Base-by-base conservation (phyloP, 2,329 filamentous ascomycete species). In the Alternaria sp. region DNA sequence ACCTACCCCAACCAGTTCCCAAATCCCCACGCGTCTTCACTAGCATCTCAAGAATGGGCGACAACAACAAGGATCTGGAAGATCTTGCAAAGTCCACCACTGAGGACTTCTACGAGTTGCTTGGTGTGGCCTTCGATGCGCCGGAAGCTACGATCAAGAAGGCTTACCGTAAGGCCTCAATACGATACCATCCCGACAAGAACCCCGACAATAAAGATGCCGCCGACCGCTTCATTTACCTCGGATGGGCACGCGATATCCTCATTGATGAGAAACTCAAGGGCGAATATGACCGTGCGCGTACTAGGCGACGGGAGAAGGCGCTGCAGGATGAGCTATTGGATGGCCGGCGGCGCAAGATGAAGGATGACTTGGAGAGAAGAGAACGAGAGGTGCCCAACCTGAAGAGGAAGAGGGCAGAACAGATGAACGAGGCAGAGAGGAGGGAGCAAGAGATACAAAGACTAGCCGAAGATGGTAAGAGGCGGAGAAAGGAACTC, bases 181-280 rank as follows among this genome's bases (percentile, higher is more conserved):
- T 97, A n/a, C 93, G 92, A 74, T 93, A 94, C 82, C 94, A 98
- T 78, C 94, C 94, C 1, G 94, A 98, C 85, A 97, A 97, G 81
- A 89, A 94, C 57, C 87, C 87, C 54, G 76, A 78, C 67, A 76
- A 82, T 60, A 79, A 81, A 5, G 81, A 81, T 70, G 92, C 95
- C 68, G 85, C 92, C 46, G 89, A 90, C 57, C 92, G 91, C 73
- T 98, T 96, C 83, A 92, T 97, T 78, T 84, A 91, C 1, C 89
- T 97, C 59, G 91, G 93, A 74, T 91, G 91, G 63, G 94, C 93
- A n/a, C 89, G 92, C 75, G 93, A 96, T 79, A 87, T 97, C 2
- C 87, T 98, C 3, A 86, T 88, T 28, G 90, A 93, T 65, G 80
- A 87, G 0, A 86, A 85, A 14, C 86, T 92, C 38, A 91, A 92